Evolutionary conservation across 345 rosid species (phyloP).

Genomic region (Rhodomyrtus tomentosa): DNA sequence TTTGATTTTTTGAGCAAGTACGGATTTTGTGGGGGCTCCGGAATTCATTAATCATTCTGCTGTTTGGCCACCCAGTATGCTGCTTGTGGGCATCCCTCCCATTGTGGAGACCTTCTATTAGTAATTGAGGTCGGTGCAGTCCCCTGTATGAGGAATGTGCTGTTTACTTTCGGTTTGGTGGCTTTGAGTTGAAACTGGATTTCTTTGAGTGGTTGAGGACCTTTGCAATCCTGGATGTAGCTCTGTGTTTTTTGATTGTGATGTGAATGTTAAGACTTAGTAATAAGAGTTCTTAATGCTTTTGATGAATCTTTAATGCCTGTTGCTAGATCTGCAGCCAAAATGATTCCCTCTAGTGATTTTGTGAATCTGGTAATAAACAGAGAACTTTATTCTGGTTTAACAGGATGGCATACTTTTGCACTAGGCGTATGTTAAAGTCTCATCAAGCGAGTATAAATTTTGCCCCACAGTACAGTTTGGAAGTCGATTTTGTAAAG

Average conservation of each 20-base stretch:
- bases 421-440: background rate
- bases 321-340: background rate
- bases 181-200: background rate
- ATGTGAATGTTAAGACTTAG: background rate
- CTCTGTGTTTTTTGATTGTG: background rate
- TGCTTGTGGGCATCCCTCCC: background rate
- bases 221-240: background rate
- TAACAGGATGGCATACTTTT: background rate
- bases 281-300: background rate
- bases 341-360: background rate
- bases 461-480: background rate
- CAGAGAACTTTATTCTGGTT: background rate
- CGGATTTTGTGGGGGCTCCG: background rate
- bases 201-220: background rate
- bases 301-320: background rate
- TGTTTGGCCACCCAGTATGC: background rate
- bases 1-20: background rate
- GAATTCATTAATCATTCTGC: background rate
- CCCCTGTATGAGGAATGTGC: background rate
- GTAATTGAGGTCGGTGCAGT: background rate
- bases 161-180: background rate
- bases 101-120: background rate
- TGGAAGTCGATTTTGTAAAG: background rate
- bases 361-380: background rate
- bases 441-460: background rate